Conservation (phyloP, 2,329 filamentous ascomycete genomes). For the Trichoderma asperellum region DNA sequence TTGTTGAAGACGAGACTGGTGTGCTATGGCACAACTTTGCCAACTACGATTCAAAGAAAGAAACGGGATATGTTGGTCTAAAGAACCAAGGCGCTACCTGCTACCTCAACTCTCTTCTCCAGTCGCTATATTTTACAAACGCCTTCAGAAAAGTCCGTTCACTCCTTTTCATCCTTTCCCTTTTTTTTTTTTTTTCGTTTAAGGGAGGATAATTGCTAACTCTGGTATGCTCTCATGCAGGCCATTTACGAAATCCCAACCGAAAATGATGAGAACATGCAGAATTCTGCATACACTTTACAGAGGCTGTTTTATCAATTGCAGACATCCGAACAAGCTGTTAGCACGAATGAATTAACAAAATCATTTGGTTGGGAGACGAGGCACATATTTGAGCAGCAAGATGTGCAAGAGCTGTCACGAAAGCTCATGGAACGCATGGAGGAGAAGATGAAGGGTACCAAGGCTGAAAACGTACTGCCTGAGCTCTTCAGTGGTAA, state of each 20-base stretch:
- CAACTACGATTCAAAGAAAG: constrained; percentile 98
- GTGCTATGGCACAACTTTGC: constrained; percentile 90
- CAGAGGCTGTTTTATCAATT: constrained; percentile 94
- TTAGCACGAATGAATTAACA: constrained; percentile 90
- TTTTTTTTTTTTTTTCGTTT: neutral
- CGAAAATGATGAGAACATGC: constrained; percentile 75
- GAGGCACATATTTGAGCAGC: constrained; percentile 96
- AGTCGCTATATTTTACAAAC: constrained; percentile 86
- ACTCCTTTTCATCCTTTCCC: neutral
- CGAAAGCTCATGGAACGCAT: constrained; percentile 96
- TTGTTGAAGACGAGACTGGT: constrained; percentile 85
- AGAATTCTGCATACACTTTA: constrained; percentile 90
- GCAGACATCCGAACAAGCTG: constrained; percentile 81
- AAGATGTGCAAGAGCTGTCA: constrained; percentile 96
- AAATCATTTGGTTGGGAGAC: constrained; percentile 99
- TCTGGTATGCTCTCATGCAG: constrained; percentile 47
- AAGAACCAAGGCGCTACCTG: constrained; percentile 96
- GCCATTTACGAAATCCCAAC: constrained; percentile 98
- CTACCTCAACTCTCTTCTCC: constrained; percentile 82
- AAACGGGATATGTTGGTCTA: constrained; percentile 94
- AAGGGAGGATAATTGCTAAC: constrained; percentile 29
- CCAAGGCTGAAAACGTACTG: constrained; percentile 84
- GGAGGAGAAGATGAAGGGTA: constrained; percentile 98
- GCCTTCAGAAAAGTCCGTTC: constrained; percentile 80
- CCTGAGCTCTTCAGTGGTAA: constrained; percentile 94